Evolutionary conservation across 345 rosid species (phyloP), one percentile per base, ranked within the genome.

Genomic region (Punica granatum): DNA sequence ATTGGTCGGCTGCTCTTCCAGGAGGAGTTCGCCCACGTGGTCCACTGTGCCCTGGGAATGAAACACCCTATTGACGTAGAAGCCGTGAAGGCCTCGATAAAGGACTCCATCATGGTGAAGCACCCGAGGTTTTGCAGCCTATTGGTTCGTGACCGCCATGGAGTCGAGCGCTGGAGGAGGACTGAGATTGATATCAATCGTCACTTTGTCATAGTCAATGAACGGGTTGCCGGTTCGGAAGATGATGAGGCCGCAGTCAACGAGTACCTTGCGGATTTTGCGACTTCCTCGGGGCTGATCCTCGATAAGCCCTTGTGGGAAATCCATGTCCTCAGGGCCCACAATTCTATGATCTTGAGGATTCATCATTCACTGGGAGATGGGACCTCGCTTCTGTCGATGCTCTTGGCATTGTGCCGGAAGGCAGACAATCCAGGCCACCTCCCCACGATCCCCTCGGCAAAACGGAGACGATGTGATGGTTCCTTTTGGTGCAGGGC

Each of bases 71-170:
- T 75, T 0, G 78, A 80, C 62, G 19, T 79, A 1, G 74, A 78
- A 48, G 66, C 73, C 60, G 18, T 72, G 1, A 85, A 77, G 72
- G 59, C 76, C 16, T 1, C 66, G 1, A 3, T 80, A 68, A 66
- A 26, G 49, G 63, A 60, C 59, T 83, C 88, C 30, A 36, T 65
- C 43, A 67, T 83, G 81, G 18, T 80, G 28, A 70, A 72, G 23
- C 89, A 85, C 74, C 92, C 90, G 7, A 60, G 90, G 36, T 87
- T 85, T 75, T 56, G 75, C 37, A 83, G 89, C 76, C 69, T 84
- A 33, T 14, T 83, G 44, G 86, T 85, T 1, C 79, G 80, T 0
- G 85, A 87, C 82, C 42, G 48, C 4, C 60, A 59, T 1, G 84
- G 86, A 10, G n/a, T 21, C 18, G 88, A 88, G 67, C 74, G 69